phyloP scores from a whole-genome alignment of 208 protist genomes.

The Spongospora subterranea region DNA sequence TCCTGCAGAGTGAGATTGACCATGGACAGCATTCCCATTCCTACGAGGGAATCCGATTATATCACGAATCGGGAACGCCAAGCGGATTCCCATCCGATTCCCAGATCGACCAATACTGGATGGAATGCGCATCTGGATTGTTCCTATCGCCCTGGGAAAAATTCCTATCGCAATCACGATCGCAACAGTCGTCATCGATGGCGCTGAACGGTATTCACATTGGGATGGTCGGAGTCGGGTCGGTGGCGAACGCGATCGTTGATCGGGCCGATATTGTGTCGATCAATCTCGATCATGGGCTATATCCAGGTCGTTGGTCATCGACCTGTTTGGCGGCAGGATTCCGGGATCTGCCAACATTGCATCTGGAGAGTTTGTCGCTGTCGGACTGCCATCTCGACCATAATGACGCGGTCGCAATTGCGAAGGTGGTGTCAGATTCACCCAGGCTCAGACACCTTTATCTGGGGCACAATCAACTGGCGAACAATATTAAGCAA shows the following conservation, averaged over 20 bases:
- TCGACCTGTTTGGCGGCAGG: neutral
- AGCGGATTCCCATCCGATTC: neutral
- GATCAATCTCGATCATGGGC: neutral
- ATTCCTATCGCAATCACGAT: neutral
- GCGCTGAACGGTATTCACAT: neutral
- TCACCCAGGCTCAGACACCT: neutral
- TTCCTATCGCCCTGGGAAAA: neutral
- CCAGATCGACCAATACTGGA: neutral
- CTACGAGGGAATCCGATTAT: too few relatives aligned
- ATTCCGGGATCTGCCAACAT: neutral
- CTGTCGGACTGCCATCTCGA: neutral
- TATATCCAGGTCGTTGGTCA: neutral
- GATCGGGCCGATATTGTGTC: neutral
- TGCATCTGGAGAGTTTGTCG: neutral
- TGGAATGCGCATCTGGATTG: neutral
- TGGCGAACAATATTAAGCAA: neutral
- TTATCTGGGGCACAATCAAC: neutral
- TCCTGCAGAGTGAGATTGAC: neutral
- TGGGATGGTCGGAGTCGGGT: neutral
- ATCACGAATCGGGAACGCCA: too few relatives aligned
- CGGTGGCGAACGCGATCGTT: neutral
- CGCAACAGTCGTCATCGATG: neutral
- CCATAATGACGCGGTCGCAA: neutral
- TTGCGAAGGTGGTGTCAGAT: neutral
- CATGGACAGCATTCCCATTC: neutral